Evolutionary conservation across 495 filamentous ascomycete genomes (phyloP).

Genomic region (Penicillium silybi): DNA sequence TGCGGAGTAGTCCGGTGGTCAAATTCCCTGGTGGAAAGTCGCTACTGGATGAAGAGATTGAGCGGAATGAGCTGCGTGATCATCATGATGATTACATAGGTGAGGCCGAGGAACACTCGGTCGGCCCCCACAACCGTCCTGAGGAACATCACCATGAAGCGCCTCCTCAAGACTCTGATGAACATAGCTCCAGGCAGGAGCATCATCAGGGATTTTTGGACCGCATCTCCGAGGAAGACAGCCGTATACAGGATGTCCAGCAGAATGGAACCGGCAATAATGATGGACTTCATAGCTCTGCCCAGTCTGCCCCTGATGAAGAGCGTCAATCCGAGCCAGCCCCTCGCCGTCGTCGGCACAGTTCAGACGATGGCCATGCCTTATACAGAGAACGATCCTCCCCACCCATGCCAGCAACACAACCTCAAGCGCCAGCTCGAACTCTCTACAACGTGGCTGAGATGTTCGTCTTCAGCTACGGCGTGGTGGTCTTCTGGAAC

Average conservation of each 20-base stretch:
- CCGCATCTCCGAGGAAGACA: conserved; percentile 19
- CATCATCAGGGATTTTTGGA: conserved; percentile 14
- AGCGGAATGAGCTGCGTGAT: conserved; percentile 83
- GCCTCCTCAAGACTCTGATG: conserved; percentile 11
- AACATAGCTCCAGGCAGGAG: conserved; percentile 10
- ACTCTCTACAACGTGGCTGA: conserved; percentile 78
- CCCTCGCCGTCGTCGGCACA: conserved; percentile 24
- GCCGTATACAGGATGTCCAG: conserved; percentile 19
- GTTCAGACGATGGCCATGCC: conserved; percentile 22
- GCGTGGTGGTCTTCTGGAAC: conserved; percentile 98
- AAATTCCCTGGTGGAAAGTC: conserved; percentile 92
- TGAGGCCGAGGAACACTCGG: conserved; percentile 46
- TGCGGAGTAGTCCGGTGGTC: conserved; percentile 83
- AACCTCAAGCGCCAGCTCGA: conserved; percentile 36
- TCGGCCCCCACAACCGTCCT: conserved; percentile 24
- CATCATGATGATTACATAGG: conserved; percentile 86
- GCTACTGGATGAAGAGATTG: conserved; percentile 92
- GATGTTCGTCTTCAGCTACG: conserved; percentile 98
- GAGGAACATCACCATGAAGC: conserved; percentile 29
- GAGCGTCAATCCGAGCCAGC: conserved; percentile 9
- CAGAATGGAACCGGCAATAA: conserved; percentile 6
- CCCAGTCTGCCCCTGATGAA: background rate
- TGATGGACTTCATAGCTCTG: background rate
- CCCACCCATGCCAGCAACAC: conserved; percentile 12
- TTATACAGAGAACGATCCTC: conserved; percentile 16